phyloP scores from a whole-genome alignment of 805 yeast genomes.

The Tetrapisispora taiwanensis region DNA sequence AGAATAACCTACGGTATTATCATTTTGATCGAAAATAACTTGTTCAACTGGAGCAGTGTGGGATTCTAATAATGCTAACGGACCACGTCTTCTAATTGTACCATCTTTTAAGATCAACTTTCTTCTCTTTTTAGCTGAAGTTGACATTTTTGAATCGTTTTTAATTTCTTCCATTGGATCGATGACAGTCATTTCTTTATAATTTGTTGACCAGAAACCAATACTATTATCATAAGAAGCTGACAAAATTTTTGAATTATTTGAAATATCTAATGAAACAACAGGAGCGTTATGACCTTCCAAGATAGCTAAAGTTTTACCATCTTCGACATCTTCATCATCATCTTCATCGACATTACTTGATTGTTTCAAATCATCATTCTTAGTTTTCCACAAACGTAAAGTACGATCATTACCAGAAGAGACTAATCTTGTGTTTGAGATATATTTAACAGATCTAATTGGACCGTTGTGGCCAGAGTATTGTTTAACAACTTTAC shows the following conservation, averaged over 20 bases:
- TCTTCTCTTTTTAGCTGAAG: conserved; percentile 83
- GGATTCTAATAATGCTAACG: conserved; percentile 67
- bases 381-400: conserved; percentile 73
- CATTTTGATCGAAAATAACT: conserved; percentile 62
- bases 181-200: conserved; percentile 70
- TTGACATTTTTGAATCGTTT: conserved; percentile 43
- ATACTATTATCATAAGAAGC: conserved; percentile 74
- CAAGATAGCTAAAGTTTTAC: conserved; percentile 71
- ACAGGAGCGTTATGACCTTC: conserved; percentile 88
- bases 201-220: conserved; percentile 81
- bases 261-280: conserved; percentile 57
- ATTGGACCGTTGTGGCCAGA: conserved; percentile 86
- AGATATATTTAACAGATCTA: conserved; percentile 70
- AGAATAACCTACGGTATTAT: conserved; percentile 78
- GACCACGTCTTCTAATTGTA: conserved; percentile 68
- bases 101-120: conserved; percentile 70
- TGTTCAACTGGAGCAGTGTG: conserved; percentile 85
- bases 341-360: conserved; percentile 26
- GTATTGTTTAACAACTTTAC: conserved; percentile 63
- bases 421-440: conserved; percentile 64
- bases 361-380: conserved; percentile 18
- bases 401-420: conserved; percentile 85
- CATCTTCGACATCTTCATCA: conserved; percentile 46
- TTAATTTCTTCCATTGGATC: conserved; percentile 38
- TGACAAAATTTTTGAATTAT: conserved; percentile 58